phyloP scores from a whole-genome alignment of 768 basidiomycete species.

The Atractiella rhizophila region DNA sequence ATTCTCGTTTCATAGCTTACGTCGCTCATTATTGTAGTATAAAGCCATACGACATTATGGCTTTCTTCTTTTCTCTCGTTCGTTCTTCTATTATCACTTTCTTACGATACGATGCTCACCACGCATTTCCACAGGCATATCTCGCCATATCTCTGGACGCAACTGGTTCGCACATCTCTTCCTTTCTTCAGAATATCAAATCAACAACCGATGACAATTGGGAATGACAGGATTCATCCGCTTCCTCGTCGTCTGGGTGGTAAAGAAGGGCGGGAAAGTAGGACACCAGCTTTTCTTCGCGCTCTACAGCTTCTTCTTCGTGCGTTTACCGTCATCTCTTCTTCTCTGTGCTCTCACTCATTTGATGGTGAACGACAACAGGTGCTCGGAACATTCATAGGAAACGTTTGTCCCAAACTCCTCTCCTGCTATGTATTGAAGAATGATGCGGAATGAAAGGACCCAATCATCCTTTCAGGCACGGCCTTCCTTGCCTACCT shows the following conservation, averaged over 20 bases:
- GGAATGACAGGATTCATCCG: too few species aligned
- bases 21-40: slow-evolving; percentile 43
- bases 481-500: slow-evolving; percentile 77
- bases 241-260: slow-evolving; percentile 70
- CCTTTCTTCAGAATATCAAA: too few species aligned
- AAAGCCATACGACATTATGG: slow-evolving; percentile 75
- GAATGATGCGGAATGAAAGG: too few species aligned
- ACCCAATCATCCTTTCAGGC: slow-evolving; percentile 76
- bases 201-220: too few species aligned
- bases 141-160: slow-evolving; percentile 75
- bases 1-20: too few species aligned
- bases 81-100: slow-evolving; percentile 3
- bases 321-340: too few species aligned
- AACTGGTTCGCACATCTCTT: slow-evolving; percentile 60
- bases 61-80: slow-evolving; percentile 63
- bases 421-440: too few species aligned
- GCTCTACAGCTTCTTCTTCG: slow-evolving; percentile 54
- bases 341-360: too few species aligned
- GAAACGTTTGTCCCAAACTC: too few species aligned
- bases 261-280: slow-evolving; percentile 39
- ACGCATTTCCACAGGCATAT: slow-evolving; percentile 30
- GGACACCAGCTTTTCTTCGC: slow-evolving; percentile 50
- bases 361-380: too few species aligned
- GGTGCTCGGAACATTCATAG: slow-evolving; percentile 63
- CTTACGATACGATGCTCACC: too few species aligned